Evolutionary conservation across 2,329 filamentous ascomycete genomes (phyloP).

Genomic region (Arthrobotrys entomopaga): DNA sequence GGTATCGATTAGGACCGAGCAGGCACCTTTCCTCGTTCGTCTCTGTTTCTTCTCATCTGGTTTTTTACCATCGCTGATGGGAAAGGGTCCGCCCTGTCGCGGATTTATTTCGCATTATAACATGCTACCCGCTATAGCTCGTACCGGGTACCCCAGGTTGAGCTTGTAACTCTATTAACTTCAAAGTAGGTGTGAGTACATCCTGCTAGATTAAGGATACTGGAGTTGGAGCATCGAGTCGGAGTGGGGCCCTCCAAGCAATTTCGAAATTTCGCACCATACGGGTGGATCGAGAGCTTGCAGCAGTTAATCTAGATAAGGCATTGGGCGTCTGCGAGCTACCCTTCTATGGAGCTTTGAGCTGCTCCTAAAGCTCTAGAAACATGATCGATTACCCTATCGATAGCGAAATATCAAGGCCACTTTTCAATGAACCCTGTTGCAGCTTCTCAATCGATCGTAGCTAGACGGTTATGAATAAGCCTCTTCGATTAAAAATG

Average conservation of each 20-base stretch:
- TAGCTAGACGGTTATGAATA: constrained; percentile 9
- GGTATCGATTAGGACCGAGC: constrained; percentile 20
- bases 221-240: constrained; percentile 12
- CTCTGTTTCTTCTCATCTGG: neutral
- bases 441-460: constrained; percentile 42
- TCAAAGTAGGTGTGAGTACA: constrained; percentile 8
- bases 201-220: neutral
- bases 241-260: constrained; percentile 15
- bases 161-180: constrained; percentile 35
- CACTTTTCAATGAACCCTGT: constrained; percentile 37
- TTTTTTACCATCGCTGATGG: constrained; percentile 2
- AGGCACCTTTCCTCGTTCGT: neutral
- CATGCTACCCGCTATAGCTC: constrained; percentile 29
- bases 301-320: constrained; percentile 38
- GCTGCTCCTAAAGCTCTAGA: constrained; percentile 15
- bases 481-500: constrained; percentile 9
- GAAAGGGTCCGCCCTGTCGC: constrained; percentile 26
- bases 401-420: constrained; percentile 53
- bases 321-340: constrained; percentile 30
- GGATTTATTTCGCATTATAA: constrained; percentile 18
- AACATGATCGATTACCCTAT: constrained; percentile 53
- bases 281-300: constrained; percentile 13
- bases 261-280: neutral
- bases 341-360: constrained; percentile 25
- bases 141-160: constrained; percentile 51